Conservation (phyloP, 192 early-diverging fungal genomes). For the Umbelopsis vinacea region DNA sequence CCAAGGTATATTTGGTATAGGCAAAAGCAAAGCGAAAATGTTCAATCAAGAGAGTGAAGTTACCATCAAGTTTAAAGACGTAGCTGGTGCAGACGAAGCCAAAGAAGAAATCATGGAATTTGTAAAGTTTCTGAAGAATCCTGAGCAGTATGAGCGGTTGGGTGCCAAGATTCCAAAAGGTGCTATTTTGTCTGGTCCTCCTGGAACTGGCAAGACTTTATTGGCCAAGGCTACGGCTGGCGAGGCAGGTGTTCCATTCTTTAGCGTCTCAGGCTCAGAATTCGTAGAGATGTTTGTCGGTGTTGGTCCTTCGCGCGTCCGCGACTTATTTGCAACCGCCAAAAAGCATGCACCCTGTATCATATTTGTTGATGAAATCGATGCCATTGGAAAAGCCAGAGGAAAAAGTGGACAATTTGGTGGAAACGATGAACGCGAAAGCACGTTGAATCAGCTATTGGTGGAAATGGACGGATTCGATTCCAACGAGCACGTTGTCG, state of each 20-base stretch:
- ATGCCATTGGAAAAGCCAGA: conserved; percentile 98
- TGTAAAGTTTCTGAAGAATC: conserved; percentile 99
- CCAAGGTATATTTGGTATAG: conserved; percentile 94
- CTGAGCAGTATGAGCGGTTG: conserved; percentile 84
- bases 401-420: conserved; percentile 85
- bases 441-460: conserved; percentile 95
- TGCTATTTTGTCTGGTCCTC: conserved; percentile 90
- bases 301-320: conserved; percentile 91
- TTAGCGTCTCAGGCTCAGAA: conserved; percentile 98
- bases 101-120: conserved; percentile 99
- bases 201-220: conserved; percentile 98
- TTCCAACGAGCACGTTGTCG: conserved; percentile 87
- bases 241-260: conserved; percentile 97
- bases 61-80: conserved; percentile 98
- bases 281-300: conserved; percentile 99
- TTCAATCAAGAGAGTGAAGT: conserved; percentile 98
- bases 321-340: conserved; percentile 96
- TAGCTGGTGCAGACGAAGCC: conserved; percentile 98
- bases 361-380: conserved; percentile 99
- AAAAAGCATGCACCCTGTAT: conserved; percentile 98
- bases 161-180: conserved; percentile 99
- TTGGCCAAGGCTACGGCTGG: conserved; percentile 99
- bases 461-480: conserved; percentile 99
- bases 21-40: conserved; percentile 93
- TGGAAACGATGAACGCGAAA: conserved; percentile 98